Evolutionary conservation across 371 early-diverging fungal genomes (phyloP).

Genomic region (Mycotypha africana): DNA sequence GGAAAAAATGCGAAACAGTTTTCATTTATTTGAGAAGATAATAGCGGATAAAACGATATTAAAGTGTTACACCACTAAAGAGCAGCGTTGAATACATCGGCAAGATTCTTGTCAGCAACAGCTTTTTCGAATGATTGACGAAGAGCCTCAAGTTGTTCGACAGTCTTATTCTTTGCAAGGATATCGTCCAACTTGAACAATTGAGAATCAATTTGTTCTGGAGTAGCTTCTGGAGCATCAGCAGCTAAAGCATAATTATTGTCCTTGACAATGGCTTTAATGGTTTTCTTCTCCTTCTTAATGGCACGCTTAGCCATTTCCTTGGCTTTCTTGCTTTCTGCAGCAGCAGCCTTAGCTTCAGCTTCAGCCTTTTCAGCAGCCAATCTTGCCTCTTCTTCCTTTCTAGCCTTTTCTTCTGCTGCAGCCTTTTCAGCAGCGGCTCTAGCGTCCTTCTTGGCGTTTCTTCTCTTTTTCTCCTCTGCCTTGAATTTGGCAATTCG

Average conservation of each 20-base stretch:
- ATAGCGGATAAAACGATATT: too few relatives aligned
- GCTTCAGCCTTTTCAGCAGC: conserved; percentile 54
- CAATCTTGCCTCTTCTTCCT: conserved; percentile 44
- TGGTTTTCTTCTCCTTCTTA: conserved; percentile 89
- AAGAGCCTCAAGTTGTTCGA: conserved; percentile 52
- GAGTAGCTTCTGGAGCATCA: conserved; percentile 41
- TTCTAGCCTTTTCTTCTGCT: conserved; percentile 56
- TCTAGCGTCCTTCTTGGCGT: conserved; percentile 86
- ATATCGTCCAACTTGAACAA: conserved; percentile 65
- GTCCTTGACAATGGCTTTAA: conserved; percentile 75
- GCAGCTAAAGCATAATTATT: conserved; percentile 75
- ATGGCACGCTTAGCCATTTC: conserved; percentile 73
- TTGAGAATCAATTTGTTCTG: conserved; percentile 57
- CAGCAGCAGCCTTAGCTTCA: conserved; percentile 59
- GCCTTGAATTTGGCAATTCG: conserved; percentile 88
- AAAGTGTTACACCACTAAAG: conserved; percentile 10
- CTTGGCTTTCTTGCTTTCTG: conserved; percentile 67
- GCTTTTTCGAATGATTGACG: conserved; percentile 53
- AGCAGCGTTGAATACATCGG: conserved; percentile 47
- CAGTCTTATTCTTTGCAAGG: conserved; percentile 60
- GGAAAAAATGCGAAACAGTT: too few relatives aligned
- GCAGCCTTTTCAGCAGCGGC: conserved; percentile 71
- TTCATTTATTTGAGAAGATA: background rate
- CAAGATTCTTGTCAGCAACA: conserved; percentile 47
- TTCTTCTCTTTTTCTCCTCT: conserved; percentile 83